These are phyloP conservation scores for Phytophthora sp. DNA, from an alignment of 352 stramenopile genomes.

Conservation along the genomic window DNA sequence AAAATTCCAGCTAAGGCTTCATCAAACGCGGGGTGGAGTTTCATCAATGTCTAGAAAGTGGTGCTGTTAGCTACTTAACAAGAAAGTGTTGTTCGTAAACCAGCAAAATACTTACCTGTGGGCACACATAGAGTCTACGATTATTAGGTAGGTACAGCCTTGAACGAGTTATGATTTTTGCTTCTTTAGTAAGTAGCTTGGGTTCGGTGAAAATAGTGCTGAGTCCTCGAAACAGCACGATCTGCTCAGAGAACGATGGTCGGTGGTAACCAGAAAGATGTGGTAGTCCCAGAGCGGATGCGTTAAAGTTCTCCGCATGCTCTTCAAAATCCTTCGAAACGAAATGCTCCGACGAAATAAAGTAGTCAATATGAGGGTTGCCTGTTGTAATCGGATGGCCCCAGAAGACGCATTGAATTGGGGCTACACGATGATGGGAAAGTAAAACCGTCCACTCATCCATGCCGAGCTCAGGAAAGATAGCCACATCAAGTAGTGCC, in stretches of 20 bases:
- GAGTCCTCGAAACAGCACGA: constrained; percentile 72
- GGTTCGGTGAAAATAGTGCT: constrained; percentile 62
- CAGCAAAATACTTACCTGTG: constrained; percentile 33
- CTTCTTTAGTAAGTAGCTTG: constrained; percentile 7
- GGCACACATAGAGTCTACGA: constrained; percentile 60
- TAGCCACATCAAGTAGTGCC: constrained; percentile 70
- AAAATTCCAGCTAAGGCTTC: constrained; percentile 48
- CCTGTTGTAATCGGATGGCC: constrained; percentile 85
- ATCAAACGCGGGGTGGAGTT: constrained; percentile 65
- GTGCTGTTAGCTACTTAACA: neutral
- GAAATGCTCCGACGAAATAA: constrained; percentile 73
- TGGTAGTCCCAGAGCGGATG: neutral
- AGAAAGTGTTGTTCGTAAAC: neutral
- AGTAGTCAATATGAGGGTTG: constrained; percentile 83
- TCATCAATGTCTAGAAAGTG: constrained; percentile 66
- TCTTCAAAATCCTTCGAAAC: constrained; percentile 34
- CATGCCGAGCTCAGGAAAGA: constrained; percentile 89
- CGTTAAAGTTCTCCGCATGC: too few species aligned
- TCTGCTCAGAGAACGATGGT: constrained; percentile 63
- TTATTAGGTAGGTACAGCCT: constrained; percentile 49
- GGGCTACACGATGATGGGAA: constrained; percentile 75
- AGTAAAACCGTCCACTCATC: constrained; percentile 74
- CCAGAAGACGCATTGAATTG: constrained; percentile 85
- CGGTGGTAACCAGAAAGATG: constrained; percentile 35
- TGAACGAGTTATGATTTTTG: constrained; percentile 32